These are phyloP conservation scores for Xylariales sp. DNA, from an alignment of 2,329 filamentous ascomycete species.

Conservation along the genomic window DNA sequence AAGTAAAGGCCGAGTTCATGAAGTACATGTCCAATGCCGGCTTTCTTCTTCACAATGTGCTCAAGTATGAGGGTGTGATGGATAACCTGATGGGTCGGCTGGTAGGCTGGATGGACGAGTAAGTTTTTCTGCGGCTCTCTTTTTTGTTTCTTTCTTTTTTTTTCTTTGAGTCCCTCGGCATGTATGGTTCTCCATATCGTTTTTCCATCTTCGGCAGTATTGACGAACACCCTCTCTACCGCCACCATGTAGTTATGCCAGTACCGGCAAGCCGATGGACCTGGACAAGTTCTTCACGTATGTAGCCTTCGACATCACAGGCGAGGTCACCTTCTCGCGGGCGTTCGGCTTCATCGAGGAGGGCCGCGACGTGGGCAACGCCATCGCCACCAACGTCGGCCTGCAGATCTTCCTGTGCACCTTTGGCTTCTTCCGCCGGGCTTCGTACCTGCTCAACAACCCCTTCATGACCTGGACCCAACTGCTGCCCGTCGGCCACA, in stretches of 20 bases:
- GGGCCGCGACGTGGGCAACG: constrained; percentile 21
- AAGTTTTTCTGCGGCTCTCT: too few species aligned
- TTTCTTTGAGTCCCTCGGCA: too few species aligned
- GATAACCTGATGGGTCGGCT: too few species aligned
- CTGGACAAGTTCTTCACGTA: constrained; percentile 18
- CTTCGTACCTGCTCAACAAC: constrained; percentile 19
- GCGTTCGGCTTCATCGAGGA: constrained; percentile 23
- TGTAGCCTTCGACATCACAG: constrained; percentile 26
- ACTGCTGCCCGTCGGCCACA: constrained; percentile 11
- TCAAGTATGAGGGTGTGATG: constrained; percentile 6
- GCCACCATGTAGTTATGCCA: not conserved
- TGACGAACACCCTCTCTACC: constrained; percentile 7
- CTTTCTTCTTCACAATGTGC: not conserved
- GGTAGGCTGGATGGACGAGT: too few species aligned
- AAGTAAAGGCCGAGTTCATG: not conserved
- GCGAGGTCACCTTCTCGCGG: constrained; percentile 25
- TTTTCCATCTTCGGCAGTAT: constrained; percentile 14
- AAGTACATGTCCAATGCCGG: not conserved
- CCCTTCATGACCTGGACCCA: constrained; percentile 10
- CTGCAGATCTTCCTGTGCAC: constrained; percentile 15
- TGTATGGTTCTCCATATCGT: too few species aligned
- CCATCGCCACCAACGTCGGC: constrained; percentile 17
- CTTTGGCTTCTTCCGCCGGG: constrained; percentile 18
- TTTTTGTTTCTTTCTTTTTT: too few species aligned
- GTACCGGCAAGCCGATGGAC: constrained; percentile 11